A percentile compares a stretch with the other conserved stretches of the same genome.
These are phyloP conservation scores for Naganishia antarctica DNA, from an alignment of 768 basidiomycete genomes.

Conservation along the genomic window DNA sequence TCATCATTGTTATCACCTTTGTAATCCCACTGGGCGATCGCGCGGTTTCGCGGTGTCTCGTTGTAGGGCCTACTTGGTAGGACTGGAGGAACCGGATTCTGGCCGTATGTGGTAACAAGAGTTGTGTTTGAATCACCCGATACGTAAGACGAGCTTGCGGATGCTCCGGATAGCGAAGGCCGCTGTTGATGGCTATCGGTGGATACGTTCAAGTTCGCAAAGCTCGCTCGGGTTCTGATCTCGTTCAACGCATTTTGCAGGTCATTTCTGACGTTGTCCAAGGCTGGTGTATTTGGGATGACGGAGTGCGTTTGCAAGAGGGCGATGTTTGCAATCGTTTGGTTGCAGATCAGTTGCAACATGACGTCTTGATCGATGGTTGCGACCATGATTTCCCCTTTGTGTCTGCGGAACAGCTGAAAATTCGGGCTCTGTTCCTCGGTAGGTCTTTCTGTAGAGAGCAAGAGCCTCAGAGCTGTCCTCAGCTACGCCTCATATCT, in stretches of 20 bases:
- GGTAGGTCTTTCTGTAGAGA: no score
- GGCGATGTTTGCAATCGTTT: constrained; percentile 13
- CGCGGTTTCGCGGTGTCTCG: background rate
- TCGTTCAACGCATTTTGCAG: constrained; percentile 10
- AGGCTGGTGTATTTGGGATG: background rate
- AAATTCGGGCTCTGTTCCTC: no score
- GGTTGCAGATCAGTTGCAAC: constrained; percentile 5
- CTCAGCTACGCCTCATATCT: no score
- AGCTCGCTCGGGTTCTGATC: constrained; percentile 1
- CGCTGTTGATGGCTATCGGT: background rate
- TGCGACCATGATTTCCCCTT: background rate
- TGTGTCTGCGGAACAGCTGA: background rate
- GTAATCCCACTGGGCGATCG: constrained; percentile 22
- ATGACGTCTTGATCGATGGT: constrained; percentile 6
- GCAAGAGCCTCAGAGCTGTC: no score
- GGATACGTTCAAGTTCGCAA: constrained; percentile 3
- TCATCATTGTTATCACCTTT: constrained; percentile 9
- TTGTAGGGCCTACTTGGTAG: background rate
- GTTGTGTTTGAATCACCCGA: background rate
- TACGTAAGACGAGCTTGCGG: background rate
- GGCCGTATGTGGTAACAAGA: background rate
- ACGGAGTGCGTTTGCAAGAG: constrained; percentile 1
- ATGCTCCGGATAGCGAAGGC: background rate
- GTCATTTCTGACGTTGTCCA: constrained; percentile 1
- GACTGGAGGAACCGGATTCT: background rate